Evolutionary conservation across 495 filamentous ascomycete species (phyloP).

Genomic region (Immersiella caudata): DNA sequence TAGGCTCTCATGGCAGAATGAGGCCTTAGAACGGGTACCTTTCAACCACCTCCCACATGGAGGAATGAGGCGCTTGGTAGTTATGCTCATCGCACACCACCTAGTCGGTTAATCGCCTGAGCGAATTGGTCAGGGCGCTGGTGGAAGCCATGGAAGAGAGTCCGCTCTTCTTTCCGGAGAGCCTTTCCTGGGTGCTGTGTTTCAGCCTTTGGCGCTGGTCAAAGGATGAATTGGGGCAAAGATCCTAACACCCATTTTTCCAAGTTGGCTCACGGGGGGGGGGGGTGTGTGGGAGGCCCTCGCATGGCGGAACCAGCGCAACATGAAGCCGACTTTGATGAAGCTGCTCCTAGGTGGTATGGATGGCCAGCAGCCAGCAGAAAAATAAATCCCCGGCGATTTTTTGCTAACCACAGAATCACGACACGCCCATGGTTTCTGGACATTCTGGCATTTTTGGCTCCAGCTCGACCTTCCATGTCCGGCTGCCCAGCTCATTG

Average conservation of each 20-base stretch:
- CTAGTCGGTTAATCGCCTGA: slow-evolving; percentile 44
- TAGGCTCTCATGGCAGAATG: slow-evolving; percentile 36
- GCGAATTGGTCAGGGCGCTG: slow-evolving; percentile 23
- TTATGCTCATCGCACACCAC: slow-evolving; percentile 28
- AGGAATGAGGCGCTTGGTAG: background rate
- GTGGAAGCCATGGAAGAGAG: slow-evolving; percentile 38
- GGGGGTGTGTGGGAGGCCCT: slow-evolving; percentile 7
- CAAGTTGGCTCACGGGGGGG: slow-evolving; percentile 36
- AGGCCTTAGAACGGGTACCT: slow-evolving; percentile 32
- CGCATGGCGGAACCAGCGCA: slow-evolving; percentile 15
- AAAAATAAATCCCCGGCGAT: slow-evolving; percentile 19
- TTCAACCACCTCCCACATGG: slow-evolving; percentile 9
- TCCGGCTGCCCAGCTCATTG: slow-evolving; percentile 34
- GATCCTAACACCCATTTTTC: slow-evolving; percentile 40
- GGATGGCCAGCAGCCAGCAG: background rate
- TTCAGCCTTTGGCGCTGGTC: slow-evolving; percentile 45
- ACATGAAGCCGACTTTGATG: slow-evolving; percentile 23
- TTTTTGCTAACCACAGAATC: slow-evolving; percentile 8
- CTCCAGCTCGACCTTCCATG: slow-evolving; percentile 36
- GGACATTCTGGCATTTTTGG: slow-evolving; percentile 19
- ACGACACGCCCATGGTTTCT: slow-evolving; percentile 8
- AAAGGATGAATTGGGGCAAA: slow-evolving; percentile 44
- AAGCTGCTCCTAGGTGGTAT: background rate
- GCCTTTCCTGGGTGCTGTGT: slow-evolving; percentile 39
- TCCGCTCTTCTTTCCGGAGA: slow-evolving; percentile 37